Evolutionary conservation across 495 filamentous ascomycete genomes (phyloP).

Genomic region (Darksidea phi): DNA sequence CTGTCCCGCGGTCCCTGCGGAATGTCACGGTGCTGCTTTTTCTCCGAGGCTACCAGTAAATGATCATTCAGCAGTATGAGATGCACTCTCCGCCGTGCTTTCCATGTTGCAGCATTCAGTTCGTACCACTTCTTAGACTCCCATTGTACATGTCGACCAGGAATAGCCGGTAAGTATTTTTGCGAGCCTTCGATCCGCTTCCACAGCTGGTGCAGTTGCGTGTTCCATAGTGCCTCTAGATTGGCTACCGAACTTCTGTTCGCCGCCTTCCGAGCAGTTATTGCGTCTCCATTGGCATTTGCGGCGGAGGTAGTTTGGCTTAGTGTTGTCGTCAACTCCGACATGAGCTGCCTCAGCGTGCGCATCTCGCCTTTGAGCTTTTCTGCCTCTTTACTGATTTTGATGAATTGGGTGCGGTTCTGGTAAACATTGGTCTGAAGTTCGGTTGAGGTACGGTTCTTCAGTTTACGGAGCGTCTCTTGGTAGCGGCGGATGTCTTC

Average conservation of each 20-base stretch:
- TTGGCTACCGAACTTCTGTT: conserved; percentile 86
- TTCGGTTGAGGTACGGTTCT: conserved; percentile 79
- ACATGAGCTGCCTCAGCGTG: conserved; percentile 79
- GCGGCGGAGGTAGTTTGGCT: conserved; percentile 61
- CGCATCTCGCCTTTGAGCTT: conserved; percentile 97
- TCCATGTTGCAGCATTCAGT: conserved; percentile 95
- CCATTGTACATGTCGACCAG: conserved; percentile 85
- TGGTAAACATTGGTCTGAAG: conserved; percentile 96
- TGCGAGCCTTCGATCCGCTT: conserved; percentile 95
- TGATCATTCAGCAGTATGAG: conserved; percentile 95
- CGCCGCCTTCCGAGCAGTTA: conserved; percentile 59
- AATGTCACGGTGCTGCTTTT: conserved; percentile 78
- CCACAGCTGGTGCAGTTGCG: conserved; percentile 83
- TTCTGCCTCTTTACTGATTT: conserved; percentile 97
- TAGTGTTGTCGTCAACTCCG: conserved; percentile 74
- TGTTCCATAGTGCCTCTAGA: conserved; percentile 91
- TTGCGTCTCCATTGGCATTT: conserved; percentile 38
- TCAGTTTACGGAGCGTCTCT: conserved; percentile 68
- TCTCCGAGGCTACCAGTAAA: conserved; percentile 86
- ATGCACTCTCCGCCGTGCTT: conserved; percentile 77
- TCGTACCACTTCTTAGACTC: conserved; percentile 92
- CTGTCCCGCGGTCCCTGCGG: conserved; percentile 39
- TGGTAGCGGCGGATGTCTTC: conserved; percentile 88
- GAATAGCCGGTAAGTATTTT: conserved; percentile 88
- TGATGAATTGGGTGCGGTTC: conserved; percentile 97